Conservation (phyloP, 257 asterid genomes). For the Scutellaria barbata region DNA sequence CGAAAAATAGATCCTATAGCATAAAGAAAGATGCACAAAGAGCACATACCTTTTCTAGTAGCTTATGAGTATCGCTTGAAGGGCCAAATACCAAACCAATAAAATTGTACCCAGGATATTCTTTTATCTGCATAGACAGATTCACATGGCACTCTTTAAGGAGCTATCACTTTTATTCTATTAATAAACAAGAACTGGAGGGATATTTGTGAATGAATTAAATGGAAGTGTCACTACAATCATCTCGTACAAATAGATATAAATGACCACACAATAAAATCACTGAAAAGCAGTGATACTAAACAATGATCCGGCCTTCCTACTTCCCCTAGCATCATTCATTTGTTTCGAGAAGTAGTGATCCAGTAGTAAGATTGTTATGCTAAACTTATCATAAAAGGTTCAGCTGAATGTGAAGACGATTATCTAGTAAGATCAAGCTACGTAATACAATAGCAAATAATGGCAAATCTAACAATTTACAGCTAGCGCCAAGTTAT, state of each 20-base stretch:
- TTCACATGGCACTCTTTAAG: conserved; percentile 30
- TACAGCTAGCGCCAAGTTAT: conserved; percentile 3
- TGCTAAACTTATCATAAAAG: conserved; percentile 17
- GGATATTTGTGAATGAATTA: not conserved
- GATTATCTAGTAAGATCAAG: conserved; percentile 17
- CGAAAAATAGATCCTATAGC: conserved; percentile 30
- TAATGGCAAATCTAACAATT: conserved; percentile 21
- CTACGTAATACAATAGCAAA: conserved; percentile 7
- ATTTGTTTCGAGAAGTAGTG: conserved; percentile 1
- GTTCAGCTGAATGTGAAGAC: conserved; percentile 16
- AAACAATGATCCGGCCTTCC: conserved; percentile 13
- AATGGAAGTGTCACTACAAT: not conserved
- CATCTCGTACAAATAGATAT: conserved; percentile 6
- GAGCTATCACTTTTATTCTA: conserved; percentile 22
- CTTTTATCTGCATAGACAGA: conserved; percentile 71
- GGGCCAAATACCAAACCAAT: conserved; percentile 70
- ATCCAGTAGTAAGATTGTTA: not conserved
- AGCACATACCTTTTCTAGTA: conserved; percentile 77
- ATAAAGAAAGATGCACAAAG: conserved; percentile 19
- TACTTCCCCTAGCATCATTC: conserved; percentile 14
- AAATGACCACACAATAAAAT: conserved; percentile 3
- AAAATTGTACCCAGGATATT: conserved; percentile 69
- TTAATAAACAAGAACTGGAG: conserved; percentile 18
- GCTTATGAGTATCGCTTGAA: conserved; percentile 71
- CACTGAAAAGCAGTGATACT: not conserved